These are phyloP conservation scores for Tubosaeta sp. DNA, from an alignment of 768 basidiomycete species.

Conservation along the genomic window DNA sequence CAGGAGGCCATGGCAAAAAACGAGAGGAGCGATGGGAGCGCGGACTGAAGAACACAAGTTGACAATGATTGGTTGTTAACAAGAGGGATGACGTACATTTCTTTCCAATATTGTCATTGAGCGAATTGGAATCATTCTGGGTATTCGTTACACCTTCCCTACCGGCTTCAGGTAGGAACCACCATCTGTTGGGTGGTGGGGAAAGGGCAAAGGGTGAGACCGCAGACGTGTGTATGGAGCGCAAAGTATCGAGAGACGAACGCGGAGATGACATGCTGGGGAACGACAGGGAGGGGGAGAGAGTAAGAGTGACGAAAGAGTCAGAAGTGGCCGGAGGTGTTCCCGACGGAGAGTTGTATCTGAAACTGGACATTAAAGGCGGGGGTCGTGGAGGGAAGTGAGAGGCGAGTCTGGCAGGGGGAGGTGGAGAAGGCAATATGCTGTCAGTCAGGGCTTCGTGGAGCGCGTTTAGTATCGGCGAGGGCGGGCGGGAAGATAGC, in stretches of 20 bases:
- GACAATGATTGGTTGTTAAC: background rate
- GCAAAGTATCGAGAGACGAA: conserved; percentile 58
- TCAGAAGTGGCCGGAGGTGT: conserved; percentile 43
- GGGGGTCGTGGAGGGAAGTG: conserved; percentile 42
- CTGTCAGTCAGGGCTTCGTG: conserved; percentile 44
- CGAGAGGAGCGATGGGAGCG: conserved; percentile 76
- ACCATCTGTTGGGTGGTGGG: conserved; percentile 38
- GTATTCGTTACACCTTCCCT: conserved; percentile 44
- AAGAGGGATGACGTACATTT: conserved; percentile 52
- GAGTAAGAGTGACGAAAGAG: conserved; percentile 9
- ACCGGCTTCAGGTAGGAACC: conserved; percentile 39
- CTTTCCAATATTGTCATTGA: conserved; percentile 38
- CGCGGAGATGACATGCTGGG: conserved; percentile 26
- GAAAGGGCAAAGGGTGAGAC: conserved; percentile 26
- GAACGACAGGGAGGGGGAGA: conserved; percentile 16
- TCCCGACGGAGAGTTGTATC: conserved; percentile 60
- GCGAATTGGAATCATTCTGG: conserved; percentile 46
- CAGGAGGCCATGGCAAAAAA: conserved; percentile 94
- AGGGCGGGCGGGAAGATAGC: conserved; percentile 28
- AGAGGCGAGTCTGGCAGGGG: conserved; percentile 39
- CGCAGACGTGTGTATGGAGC: conserved; percentile 35
- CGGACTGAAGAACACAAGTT: conserved; percentile 46
- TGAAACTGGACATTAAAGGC: conserved; percentile 50
- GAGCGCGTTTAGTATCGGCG: conserved; percentile 38
- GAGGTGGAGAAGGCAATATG: conserved; percentile 39